Base-by-base conservation (phyloP, 108 stramenopile species). In the Seminavis robusta region DNA sequence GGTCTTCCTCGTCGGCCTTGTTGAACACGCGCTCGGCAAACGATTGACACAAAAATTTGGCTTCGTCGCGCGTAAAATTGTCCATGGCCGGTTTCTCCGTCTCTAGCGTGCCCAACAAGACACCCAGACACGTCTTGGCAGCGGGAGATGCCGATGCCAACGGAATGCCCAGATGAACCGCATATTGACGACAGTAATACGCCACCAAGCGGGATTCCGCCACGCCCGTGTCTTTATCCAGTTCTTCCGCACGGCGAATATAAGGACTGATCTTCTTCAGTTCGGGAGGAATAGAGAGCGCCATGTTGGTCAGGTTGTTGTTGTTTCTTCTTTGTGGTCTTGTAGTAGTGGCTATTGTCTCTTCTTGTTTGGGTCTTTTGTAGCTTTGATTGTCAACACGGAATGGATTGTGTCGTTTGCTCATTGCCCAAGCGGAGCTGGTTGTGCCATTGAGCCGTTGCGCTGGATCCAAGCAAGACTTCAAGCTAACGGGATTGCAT, bases 111-210 rank as follows among this genome's bases (percentile, higher is more conserved):
- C 61, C 67, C 17, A 94, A 44, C 4, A 94, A 29, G 4, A 77
- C 43, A 20, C 80, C 75, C 1, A 94, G 52, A 45, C 79, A 85
- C 2, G 49, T 24, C 52, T 81, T 89, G 44, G 76, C 60, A 0
- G 61, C 67, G 3, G 58, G 20, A 26, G 41, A 51, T 4, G 68
- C 16, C 17, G 56, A 21, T 3, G 62, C 17, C 34, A 88, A 65
- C 2, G 77, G 72, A 43, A 89, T 88, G 15, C 88, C 92, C 0
- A 44, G 47, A 15, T 77, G 73, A 27, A 94, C 90, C 34, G 92
- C 95, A 48, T 85, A 93, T 59, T 91, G 88, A 17, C 95, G 88
- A 67, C 89, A 91, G 65, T 92, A 88, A 67, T 90, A 96, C 21
- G 95, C 92, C 1, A 93, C 79, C 17, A 94, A 66, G n/a, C 85